phyloP scores from a whole-genome alignment of 164 flowering plant genomes.

The Sextonia rubra region DNA sequence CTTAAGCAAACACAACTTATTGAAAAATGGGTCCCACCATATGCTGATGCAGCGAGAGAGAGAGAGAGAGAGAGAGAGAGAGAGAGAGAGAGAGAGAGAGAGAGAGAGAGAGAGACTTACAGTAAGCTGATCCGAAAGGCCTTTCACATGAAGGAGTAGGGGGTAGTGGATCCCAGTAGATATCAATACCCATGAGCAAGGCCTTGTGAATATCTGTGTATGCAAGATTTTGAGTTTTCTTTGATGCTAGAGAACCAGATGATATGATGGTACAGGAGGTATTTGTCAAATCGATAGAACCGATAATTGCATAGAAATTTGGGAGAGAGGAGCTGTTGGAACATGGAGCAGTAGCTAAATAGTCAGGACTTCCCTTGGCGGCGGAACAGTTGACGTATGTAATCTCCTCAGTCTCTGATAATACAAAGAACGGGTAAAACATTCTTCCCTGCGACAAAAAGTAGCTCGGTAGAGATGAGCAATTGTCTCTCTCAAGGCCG shows the following conservation, averaged over 20 bases:
- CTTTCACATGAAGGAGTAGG: not conserved
- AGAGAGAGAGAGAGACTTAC: not conserved
- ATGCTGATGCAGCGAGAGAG: not conserved
- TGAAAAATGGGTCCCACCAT: not conserved
- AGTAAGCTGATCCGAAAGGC: not conserved
- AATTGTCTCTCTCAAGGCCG: not conserved
- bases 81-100: not conserved
- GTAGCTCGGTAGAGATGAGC: not conserved
- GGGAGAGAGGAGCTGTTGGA: not conserved
- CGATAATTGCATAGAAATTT: not conserved
- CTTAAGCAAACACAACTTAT: not conserved
- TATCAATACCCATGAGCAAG: not conserved
- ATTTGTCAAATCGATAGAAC: not conserved
- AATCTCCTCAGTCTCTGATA: not conserved
- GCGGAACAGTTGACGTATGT: not conserved
- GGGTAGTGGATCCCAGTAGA: not conserved
- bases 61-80: not conserved
- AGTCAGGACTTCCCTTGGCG: not conserved
- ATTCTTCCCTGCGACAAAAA: not conserved
- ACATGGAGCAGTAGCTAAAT: constrained; percentile 3
- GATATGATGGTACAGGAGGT: not conserved
- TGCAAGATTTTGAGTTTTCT: not conserved
- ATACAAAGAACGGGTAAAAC: not conserved
- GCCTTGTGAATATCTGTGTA: not conserved
- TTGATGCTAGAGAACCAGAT: not conserved